Evolutionary conservation across 495 filamentous ascomycete genomes (phyloP).

Genomic region (Alectoria sarmentosa): DNA sequence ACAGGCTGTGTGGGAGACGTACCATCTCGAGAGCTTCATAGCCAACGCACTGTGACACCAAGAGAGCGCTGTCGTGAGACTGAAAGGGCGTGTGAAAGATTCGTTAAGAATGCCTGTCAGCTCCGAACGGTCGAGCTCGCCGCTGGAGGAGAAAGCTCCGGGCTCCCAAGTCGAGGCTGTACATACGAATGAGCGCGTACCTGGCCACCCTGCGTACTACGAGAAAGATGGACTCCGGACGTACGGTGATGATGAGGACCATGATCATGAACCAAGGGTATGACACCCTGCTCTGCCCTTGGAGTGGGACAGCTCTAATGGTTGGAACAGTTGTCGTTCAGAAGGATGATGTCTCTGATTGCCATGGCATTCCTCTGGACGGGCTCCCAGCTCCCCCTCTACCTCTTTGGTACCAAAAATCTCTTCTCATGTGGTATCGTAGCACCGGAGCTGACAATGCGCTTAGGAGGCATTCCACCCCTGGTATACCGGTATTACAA

Average conservation of each 20-base stretch:
- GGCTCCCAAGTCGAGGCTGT: constrained; percentile 4
- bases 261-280: constrained; percentile 43
- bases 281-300: neutral
- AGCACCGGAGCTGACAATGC: neutral
- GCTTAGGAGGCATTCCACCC: constrained; percentile 44
- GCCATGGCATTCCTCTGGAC: constrained; percentile 63
- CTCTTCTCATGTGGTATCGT: neutral
- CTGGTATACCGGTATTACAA: constrained; percentile 45
- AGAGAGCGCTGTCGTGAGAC: too few species aligned
- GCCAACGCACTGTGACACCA: neutral
- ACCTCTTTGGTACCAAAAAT: constrained; percentile 42
- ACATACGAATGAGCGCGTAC: constrained; percentile 24
- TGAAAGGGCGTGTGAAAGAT: too few species aligned
- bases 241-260: constrained; percentile 43
- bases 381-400: constrained; percentile 57
- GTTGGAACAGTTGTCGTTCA: constrained; percentile 45
- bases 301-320: neutral
- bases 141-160: constrained; percentile 14
- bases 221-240: constrained; percentile 45
- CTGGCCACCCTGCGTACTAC: constrained; percentile 39
- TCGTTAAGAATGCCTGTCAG: constrained; percentile 7
- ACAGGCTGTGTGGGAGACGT: constrained; percentile 14
- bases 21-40: constrained; percentile 17
- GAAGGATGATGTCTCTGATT: constrained; percentile 50
- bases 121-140: constrained; percentile 11